Base-by-base conservation (phyloP, 2,329 filamentous ascomycete species). In the Diplodia corticola region DNA sequence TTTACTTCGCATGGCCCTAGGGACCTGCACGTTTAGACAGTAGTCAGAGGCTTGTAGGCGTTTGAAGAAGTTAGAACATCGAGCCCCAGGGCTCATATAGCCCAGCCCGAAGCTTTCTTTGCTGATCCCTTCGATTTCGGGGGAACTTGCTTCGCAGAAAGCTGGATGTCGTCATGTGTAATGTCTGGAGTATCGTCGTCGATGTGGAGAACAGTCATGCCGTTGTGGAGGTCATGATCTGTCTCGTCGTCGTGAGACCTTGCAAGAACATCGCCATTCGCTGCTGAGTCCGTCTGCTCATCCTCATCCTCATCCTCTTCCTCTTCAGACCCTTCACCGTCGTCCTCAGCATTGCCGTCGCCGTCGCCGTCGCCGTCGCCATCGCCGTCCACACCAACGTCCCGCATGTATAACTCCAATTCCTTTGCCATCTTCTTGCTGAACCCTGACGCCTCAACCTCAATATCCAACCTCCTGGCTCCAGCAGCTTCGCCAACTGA, bases 341-440 rank as follows among this genome's bases (percentile, higher is more conserved):
- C 70, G 2, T 68, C 67, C 15, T 69, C 72, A 5, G 74, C 72
- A 12, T 74, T 73, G 5, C 71, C 70, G 71, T 85, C 83, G 2
- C 83, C 82, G 68, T 88, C 85, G 5, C 71, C 70, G 71, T 85
- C 83, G 2, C 83, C 82, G 68, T 88, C 73, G 5, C 71, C 70
- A 71, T 85, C 83, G 2, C 83, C 82, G 68, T 88, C 85, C 13
- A 85, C 83, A 9, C 86, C 86, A 53, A 89, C 84, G 63, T 88
- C 86, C 75, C 93, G 90, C 80, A 99, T 95, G 70, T 96, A 97
- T 10, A 87, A 86, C 75, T 97, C 95, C 17, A 99, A 81, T 71
- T 99, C 95, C 78, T 95, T 96, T 17, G 92, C 87, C 90, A 97
- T 97, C 81, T 97, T 98, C 82, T 90, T 96, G 22, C 92, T 96